Base-by-base conservation (phyloP, 2,329 filamentous ascomycete genomes). In the Helicocarpus griseus region DNA sequence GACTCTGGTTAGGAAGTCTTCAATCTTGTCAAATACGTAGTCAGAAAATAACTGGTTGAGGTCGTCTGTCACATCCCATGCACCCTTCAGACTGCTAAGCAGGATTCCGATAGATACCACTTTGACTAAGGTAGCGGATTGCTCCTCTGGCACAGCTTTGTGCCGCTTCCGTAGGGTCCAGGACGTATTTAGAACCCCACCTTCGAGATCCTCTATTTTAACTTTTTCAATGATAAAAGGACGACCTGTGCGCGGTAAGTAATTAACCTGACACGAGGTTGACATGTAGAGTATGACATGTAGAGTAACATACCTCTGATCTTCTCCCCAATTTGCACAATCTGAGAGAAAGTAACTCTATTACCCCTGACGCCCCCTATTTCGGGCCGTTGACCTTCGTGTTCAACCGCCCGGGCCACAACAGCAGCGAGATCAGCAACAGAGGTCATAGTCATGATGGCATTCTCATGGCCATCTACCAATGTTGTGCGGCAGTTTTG, bases 161-260 rank as follows among this genome's bases (percentile, higher is more conserved):
- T 70, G 64, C 50, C 2, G 61, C 40, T 31, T 26, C 47, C 1
- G n/a, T n/a, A 58, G 56, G 14, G 54, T 19, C 55, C 61, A 65
- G 4, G 61, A 54, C 3, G 59, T 50, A 8, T 61, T 64, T n/a
- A 63, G 38, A 26, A 53, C 51, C 5, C 75, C 76, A 2, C 63
- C 68, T 57, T 73, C 61, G 4, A 81, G 69, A 57, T 81, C 77
- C 47, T 71, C 66, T 0, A 68, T 49, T 33, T 66, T 68, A 1
- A 80, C 63, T n/a, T 67, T 68, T 4, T 78, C 74, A 19, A 71
- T 52, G 0, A 50, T 54, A 29, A 77, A 75, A 4, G 64, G 52
- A 3, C 54, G 44, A 9, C 35, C 57, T n/a, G n/a, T n/a, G n/a
- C n/a, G n/a, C n/a, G n/a, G n/a, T 60, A 24, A 58, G 61, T 4